Evolutionary conservation across 1,284 basidiomycete genomes (phyloP), one percentile per base, ranked within the genome.

Genomic region (Sporisorium sorghi): DNA sequence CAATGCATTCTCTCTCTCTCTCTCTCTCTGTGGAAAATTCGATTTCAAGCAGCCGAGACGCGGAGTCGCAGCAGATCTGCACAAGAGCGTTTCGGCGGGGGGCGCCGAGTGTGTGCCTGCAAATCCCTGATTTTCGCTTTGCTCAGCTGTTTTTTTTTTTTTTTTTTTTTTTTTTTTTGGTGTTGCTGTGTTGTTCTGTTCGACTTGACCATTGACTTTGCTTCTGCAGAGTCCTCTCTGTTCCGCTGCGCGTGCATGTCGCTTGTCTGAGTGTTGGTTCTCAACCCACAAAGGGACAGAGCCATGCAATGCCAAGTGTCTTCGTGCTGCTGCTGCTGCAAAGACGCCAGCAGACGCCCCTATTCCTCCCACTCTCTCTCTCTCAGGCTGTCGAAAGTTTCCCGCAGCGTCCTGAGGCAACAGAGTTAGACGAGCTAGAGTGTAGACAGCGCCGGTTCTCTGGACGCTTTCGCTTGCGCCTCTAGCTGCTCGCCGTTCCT

Each of bases 191-290:
- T 30, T 47, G 26, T 47, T 32, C 15, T 37, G 49, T 50, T 50
- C 35, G 24, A 23, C 39, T 24, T 23, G 5, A 11, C 12, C 26
- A 8, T 39, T 50, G 55, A n/a, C n/a, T n/a, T n/a, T n/a, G n/a
- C 56, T 46, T 46, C 44, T 48, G 47, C 46, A 47, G 3, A n/a
- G 28, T n/a, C 26, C 3, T n/a, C n/a, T 32, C 32, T 49, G 11
- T 24, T 35, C 48, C 21, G 48, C 48, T 30, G 44, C 37, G 50
- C 21, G 30, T 52, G 24, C 32, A 15, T 50, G 46, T 48, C 30
- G 46, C 19, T 32, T 57, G 50, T 53, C 35, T 54, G 43, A 57
- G 61, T 64, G 61, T 58, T 58, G 62, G 62, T 35, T n/a, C 5
- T 49, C 24, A 19, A 26, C 52, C 40, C 42, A 37, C 42, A 35